Percentiles rank a stretch among this genome's conserved stretches.
These are phyloP conservation scores for Aspergillus sergii DNA, from an alignment of 2,329 filamentous ascomycete genomes.

Conservation along the genomic window DNA sequence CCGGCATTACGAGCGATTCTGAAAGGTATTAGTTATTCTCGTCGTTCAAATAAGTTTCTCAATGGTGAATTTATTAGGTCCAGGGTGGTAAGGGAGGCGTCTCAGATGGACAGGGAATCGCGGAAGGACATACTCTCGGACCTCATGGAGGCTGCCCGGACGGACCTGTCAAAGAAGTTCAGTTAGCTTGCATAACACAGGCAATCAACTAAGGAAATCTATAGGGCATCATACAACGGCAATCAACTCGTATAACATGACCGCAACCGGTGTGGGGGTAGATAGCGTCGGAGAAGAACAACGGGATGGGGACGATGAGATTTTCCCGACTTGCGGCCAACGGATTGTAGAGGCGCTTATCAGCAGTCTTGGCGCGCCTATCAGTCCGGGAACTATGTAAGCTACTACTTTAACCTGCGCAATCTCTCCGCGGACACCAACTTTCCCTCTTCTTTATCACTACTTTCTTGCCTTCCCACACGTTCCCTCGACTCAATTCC, in stretches of 20 bases:
- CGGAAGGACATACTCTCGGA: slow-evolving; percentile 76
- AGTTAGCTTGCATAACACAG: slow-evolving; percentile 11
- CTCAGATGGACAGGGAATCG: not conserved
- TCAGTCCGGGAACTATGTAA: slow-evolving; percentile 29
- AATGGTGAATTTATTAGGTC: not conserved
- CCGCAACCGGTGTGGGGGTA: slow-evolving; percentile 22
- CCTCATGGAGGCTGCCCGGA: slow-evolving; percentile 83
- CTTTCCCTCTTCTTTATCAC: slow-evolving; percentile 16
- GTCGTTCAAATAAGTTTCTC: not conserved
- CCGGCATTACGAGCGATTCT: slow-evolving; percentile 89
- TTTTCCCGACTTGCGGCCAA: slow-evolving; percentile 22
- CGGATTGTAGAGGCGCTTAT: slow-evolving; percentile 22
- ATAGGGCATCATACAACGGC: slow-evolving; percentile 71
- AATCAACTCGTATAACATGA: slow-evolving; percentile 97
- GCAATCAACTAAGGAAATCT: not conserved
- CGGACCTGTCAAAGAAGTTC: slow-evolving; percentile 68
- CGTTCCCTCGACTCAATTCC: slow-evolving; percentile 17
- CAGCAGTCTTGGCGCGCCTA: slow-evolving; percentile 31
- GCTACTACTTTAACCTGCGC: slow-evolving; percentile 1
- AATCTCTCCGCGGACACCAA: slow-evolving; percentile 22
- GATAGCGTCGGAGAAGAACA: slow-evolving; percentile 22
- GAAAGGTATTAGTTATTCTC: slow-evolving; percentile 13
- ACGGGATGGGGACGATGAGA: slow-evolving; percentile 20
- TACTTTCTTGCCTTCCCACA: slow-evolving; percentile 9
- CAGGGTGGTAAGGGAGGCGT: slow-evolving; percentile 3